These are phyloP conservation scores for Pythium pyrilobum DNA, from an alignment of 352 stramenopile species.

Conservation along the genomic window DNA sequence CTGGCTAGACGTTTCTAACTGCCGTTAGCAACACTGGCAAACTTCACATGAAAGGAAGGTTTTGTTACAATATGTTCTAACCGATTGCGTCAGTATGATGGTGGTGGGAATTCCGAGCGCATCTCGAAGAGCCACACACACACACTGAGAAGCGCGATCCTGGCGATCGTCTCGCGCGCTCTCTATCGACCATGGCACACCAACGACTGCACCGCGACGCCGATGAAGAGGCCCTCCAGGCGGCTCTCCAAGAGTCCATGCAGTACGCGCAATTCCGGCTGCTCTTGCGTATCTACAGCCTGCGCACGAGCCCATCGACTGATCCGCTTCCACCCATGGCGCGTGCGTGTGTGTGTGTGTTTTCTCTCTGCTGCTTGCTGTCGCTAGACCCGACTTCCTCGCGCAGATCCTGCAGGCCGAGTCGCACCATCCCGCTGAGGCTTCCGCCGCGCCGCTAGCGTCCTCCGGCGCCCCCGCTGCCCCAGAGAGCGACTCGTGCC, in stretches of 20 bases:
- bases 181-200: constrained; percentile 5
- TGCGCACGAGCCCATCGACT: neutral
- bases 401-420: constrained; percentile 69
- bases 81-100: too few relatives aligned
- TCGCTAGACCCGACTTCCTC: constrained; percentile 54
- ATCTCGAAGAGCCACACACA: constrained; percentile 13
- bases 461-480: too few relatives aligned
- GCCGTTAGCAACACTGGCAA: too few relatives aligned
- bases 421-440: constrained; percentile 10
- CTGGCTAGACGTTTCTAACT: too few relatives aligned
- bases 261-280: constrained; percentile 27
- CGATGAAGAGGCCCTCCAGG: constrained; percentile 66
- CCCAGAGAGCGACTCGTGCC: neutral
- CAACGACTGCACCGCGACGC: constrained; percentile 36
- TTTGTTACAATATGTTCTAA: too few relatives aligned
- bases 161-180: neutral
- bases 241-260: constrained; percentile 53
- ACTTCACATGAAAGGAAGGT: too few relatives aligned
- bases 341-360: neutral
- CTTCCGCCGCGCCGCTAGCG: too few relatives aligned
- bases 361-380: neutral
- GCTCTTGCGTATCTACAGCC: neutral
- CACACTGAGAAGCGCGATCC: neutral
- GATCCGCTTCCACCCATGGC: neutral
- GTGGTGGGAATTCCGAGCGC: constrained; percentile 13